Evolutionary conservation across 495 filamentous ascomycete species (phyloP).

Genomic region (Lentithecium fluviatile): DNA sequence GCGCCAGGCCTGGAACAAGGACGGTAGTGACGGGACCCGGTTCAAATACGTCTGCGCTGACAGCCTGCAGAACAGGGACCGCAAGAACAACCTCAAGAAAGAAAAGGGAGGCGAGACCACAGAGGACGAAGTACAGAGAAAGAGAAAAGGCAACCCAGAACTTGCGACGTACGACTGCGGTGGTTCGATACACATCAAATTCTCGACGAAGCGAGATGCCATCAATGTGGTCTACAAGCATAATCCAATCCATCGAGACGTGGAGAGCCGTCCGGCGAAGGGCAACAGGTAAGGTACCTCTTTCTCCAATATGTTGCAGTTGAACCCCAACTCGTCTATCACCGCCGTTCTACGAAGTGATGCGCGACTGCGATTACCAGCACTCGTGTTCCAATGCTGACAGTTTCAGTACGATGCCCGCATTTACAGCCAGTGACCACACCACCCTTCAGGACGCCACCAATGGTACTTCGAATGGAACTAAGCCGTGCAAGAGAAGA

Average conservation of each 20-base stretch:
- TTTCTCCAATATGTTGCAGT: background rate
- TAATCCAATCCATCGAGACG: slow-evolving; percentile 29
- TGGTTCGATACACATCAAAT: slow-evolving; percentile 30
- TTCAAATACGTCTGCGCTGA: slow-evolving; percentile 32
- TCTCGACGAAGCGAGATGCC: slow-evolving; percentile 25
- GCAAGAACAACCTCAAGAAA: slow-evolving; percentile 19
- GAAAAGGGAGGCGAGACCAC: background rate
- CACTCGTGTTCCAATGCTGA: background rate
- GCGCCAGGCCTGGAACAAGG: slow-evolving; percentile 23
- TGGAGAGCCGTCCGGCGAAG: background rate
- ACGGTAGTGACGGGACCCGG: slow-evolving; percentile 21
- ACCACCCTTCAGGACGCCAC: background rate
- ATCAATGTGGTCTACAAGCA: slow-evolving; percentile 32
- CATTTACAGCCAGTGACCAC: background rate
- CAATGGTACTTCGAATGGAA: background rate
- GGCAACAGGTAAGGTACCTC: background rate
- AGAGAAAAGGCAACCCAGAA: background rate
- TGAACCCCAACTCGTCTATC: background rate
- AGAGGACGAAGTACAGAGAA: background rate
- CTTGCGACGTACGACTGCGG: slow-evolving; percentile 32
- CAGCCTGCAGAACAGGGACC: slow-evolving; percentile 25
- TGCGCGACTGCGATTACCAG: no score
- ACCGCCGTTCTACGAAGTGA: no score
- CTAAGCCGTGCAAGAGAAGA: slow-evolving; percentile 4
- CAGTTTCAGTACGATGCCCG: background rate